A percentile compares a stretch with the other conserved stretches of the same genome.
phyloP scores from a whole-genome alignment of 306 rosid genomes.

The Vigna radiata region DNA sequence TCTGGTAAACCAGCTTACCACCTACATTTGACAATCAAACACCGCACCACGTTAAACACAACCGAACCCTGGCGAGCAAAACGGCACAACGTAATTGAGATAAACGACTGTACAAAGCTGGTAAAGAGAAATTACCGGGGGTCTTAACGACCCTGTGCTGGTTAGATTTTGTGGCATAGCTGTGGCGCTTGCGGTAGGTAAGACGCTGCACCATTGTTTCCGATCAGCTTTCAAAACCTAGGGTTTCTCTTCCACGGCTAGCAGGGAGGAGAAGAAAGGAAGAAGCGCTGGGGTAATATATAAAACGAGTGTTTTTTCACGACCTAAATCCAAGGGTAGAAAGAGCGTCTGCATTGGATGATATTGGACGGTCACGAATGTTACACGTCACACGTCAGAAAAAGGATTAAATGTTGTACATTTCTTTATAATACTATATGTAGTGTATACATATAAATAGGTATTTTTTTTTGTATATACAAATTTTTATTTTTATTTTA shows the following conservation, averaged over 20 bases:
- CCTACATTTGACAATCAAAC: constrained; percentile 42
- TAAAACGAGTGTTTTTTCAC: not conserved
- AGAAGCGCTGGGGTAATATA: not conserved
- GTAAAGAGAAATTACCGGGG: constrained; percentile 50
- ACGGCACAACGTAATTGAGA: not conserved
- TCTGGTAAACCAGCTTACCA: constrained; percentile 69
- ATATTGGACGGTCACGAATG: not conserved
- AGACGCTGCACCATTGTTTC: constrained; percentile 68
- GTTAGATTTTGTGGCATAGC: constrained; percentile 75
- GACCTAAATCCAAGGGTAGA: constrained; percentile 30
- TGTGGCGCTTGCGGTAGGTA: constrained; percentile 61
- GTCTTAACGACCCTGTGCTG: constrained; percentile 70
- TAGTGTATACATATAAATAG: too few species aligned
- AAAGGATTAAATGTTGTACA: not conserved
- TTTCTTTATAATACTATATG: too few species aligned
- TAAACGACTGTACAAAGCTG: not conserved
- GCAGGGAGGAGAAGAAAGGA: not conserved
- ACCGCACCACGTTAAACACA: not conserved
- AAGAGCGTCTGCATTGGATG: not conserved
- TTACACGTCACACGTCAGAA: not conserved
- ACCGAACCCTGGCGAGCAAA: not conserved
- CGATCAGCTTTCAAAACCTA: not conserved
- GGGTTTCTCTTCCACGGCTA: constrained; percentile 43
- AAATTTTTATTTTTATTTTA: too few species aligned
- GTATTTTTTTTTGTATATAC: too few species aligned